phyloP scores from a whole-genome alignment of 2,329 filamentous ascomycete species.

The Exophiala oligosperma region DNA sequence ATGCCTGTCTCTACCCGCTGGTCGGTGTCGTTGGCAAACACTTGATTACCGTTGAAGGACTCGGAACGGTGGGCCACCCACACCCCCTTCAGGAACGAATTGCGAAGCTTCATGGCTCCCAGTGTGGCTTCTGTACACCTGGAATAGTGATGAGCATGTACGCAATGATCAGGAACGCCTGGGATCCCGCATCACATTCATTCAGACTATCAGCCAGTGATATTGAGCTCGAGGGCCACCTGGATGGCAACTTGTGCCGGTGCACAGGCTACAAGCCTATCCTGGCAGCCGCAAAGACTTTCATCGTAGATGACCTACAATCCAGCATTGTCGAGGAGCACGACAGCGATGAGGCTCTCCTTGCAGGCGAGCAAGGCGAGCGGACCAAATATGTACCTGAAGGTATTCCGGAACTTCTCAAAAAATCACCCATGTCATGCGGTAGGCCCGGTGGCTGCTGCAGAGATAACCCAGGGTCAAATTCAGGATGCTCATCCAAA shows the following conservation, averaged over 20 bases:
- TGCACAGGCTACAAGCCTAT: constrained; percentile 96
- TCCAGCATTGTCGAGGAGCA: constrained; percentile 57
- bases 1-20: constrained; percentile 90
- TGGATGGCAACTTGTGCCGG: constrained; percentile 92
- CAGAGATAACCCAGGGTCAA: neutral
- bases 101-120: constrained; percentile 88
- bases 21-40: constrained; percentile 94
- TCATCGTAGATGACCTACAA: constrained; percentile 46
- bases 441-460: neutral
- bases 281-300: constrained; percentile 88
- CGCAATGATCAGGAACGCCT: constrained; percentile 78
- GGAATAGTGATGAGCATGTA: constrained; percentile 98
- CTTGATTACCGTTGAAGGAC: constrained; percentile 95
- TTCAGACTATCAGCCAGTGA: constrained; percentile 1
- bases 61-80: constrained; percentile 81
- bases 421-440: neutral
- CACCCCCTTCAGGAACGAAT: constrained; percentile 91
- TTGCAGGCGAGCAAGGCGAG: constrained; percentile 65
- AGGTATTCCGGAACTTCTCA: neutral
- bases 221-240: constrained; percentile 83
- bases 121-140: constrained; percentile 94
- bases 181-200: constrained; percentile 66
- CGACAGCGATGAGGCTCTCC: constrained; percentile 63
- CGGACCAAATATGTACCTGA: neutral
- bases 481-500: neutral